Base-by-base conservation (phyloP, 1,139 yeast genomes). In the Zygoascus sp. region DNA sequence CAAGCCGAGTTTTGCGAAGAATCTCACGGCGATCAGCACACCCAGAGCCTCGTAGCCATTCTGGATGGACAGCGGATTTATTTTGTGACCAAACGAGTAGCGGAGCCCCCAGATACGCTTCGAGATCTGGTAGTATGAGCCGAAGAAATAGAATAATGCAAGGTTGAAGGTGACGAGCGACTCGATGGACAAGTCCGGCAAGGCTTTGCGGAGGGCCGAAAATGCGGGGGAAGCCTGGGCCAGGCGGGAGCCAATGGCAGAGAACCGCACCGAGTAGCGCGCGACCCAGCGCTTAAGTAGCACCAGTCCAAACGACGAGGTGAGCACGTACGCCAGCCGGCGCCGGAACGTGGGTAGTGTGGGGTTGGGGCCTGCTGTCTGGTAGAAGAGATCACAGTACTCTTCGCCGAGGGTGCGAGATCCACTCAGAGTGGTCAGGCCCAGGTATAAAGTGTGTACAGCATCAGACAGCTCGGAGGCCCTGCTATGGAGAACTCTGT, bases 401-500 rank as follows among this genome's bases (percentile, higher is more conserved):
- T 92, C 97, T 62, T 90, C 97, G 0, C 98, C 98, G 28, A 90
- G 68, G 0, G 97, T 90, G 48, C 94, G 72, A 3, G 87, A 79
- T 0, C 94, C 92, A 3, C 79, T 53, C 13, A 84, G 64, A 0
- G 96, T 88, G 0, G 97, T 90, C 32, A 87, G 67, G 1, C 74
- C 69, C 22, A 87, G 69, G 58, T 90, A 89, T 1, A 81, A 46
- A 2, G 82, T 66, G 48, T 81, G 78, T 3, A 85, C 77, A 2
- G 70, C 64, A 0, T 80, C 74, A 0, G 81, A 69, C 21, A 89
- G 72, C 56, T 83, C 88, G 43, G 78, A 75, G 1, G 84, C 79
- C 57, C 81, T 76, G 5, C 76, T 69, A 58, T 84, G 83, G 11
- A 82, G 73, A 59, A 82, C 83, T 41, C 88, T 65, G 45, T 86